Conservation (phyloP, 2,329 filamentous ascomycete species). For the Calonectria montana region DNA sequence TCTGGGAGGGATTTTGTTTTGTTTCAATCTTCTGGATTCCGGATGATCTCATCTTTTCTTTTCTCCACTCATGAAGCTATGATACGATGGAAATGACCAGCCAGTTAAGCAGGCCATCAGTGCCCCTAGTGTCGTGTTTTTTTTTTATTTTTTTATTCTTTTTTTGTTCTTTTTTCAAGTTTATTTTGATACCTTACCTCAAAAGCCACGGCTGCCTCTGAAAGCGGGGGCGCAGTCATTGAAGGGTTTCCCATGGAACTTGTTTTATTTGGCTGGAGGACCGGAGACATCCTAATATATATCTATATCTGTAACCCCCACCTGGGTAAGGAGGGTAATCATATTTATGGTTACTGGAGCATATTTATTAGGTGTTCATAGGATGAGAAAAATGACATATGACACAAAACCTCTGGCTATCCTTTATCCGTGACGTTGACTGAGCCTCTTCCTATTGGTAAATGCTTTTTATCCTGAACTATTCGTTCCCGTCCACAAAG, state of each 20-base stretch:
- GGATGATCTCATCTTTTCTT: conserved; percentile 29
- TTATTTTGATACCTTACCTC: conserved; percentile 1
- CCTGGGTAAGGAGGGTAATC: conserved; percentile 14
- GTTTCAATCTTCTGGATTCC: conserved; percentile 21
- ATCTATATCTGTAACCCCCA: conserved; percentile 13
- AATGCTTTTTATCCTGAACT: neutral
- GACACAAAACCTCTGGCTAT: conserved; percentile 18
- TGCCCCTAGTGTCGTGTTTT: conserved; percentile 39
- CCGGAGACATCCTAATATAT: conserved; percentile 32
- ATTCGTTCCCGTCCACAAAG: neutral
- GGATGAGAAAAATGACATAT: conserved; percentile 43
- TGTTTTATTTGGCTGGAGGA: conserved; percentile 10
- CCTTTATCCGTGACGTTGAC: neutral
- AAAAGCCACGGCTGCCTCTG: conserved; percentile 8
- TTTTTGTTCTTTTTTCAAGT: conserved; percentile 31
- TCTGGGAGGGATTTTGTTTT: conserved; percentile 20
- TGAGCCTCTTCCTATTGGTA: neutral
- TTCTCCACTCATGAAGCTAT: conserved; percentile 41
- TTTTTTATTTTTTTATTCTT: conserved; percentile 22
- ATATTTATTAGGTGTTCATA: conserved; percentile 39
- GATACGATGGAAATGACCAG: conserved; percentile 43
- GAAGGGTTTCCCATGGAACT: conserved; percentile 1
- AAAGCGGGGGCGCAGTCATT: conserved; percentile 13
- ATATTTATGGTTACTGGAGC: conserved; percentile 27
- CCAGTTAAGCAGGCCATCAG: conserved; percentile 38